Evolutionary conservation across 2,329 filamentous ascomycete genomes (phyloP).

Genomic region (Amauroascus niger): DNA sequence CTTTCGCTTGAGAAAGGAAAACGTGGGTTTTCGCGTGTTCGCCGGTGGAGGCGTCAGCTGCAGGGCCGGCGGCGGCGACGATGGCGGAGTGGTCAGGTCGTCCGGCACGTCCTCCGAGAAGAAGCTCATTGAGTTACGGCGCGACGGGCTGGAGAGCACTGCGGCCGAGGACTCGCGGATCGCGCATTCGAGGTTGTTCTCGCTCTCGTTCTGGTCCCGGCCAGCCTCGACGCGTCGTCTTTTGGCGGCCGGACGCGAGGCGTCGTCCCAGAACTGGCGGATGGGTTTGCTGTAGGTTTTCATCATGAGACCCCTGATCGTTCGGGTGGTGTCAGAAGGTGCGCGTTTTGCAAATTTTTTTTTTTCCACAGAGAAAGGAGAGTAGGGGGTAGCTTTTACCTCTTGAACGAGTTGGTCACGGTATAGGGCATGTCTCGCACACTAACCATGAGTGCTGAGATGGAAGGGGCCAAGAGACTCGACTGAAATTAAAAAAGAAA

Average conservation of each 20-base stretch:
- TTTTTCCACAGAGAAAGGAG: conserved; percentile 10
- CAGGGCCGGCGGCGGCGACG: conserved; percentile 37
- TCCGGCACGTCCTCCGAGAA: conserved; percentile 37
- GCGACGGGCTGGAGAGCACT: conserved; percentile 39
- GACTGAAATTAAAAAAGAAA: not conserved
- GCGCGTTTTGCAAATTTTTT: conserved; percentile 8
- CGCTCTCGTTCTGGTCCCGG: conserved; percentile 30
- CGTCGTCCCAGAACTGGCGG: conserved; percentile 41
- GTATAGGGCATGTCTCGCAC: conserved; percentile 40
- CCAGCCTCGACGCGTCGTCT: conserved; percentile 36
- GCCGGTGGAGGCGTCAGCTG: conserved; percentile 35
- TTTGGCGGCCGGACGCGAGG: conserved; percentile 33
- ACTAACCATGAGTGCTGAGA: conserved; percentile 15
- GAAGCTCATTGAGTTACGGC: conserved; percentile 38
- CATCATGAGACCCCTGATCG: conserved; percentile 38
- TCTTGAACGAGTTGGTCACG: conserved; percentile 44
- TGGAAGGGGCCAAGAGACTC: not conserved
- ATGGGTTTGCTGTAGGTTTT: conserved; percentile 42
- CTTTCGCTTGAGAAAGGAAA: conserved; percentile 43
- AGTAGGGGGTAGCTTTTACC: conserved; percentile 26
- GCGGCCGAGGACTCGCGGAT: conserved; percentile 41
- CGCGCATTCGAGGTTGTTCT: conserved; percentile 39
- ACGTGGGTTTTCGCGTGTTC: conserved; percentile 41
- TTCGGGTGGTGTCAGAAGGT: conserved; percentile 9
- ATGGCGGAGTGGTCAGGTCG: conserved; percentile 43